Evolutionary conservation across 2,329 filamentous ascomycete genomes (phyloP).

Genomic region (Botryotinia convoluta): DNA sequence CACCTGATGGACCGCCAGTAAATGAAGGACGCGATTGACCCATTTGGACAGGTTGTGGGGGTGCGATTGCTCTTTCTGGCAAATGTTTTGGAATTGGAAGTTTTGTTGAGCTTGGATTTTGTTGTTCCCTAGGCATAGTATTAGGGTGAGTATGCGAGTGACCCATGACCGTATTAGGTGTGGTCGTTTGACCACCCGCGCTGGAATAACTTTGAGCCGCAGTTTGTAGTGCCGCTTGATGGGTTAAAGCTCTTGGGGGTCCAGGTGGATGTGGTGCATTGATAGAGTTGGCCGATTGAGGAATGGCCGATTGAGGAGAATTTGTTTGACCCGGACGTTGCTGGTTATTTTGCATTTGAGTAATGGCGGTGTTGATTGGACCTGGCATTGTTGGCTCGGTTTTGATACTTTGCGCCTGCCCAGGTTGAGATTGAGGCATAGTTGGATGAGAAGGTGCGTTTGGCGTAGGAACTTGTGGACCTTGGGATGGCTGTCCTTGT

Average conservation of each 20-base stretch:
- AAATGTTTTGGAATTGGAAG: slow-evolving; percentile 63
- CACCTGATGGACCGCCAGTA: slow-evolving; percentile 70
- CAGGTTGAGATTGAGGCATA: slow-evolving; percentile 25
- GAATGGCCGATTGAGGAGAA: slow-evolving; percentile 37
- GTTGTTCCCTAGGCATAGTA: slow-evolving; percentile 31
- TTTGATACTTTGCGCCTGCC: slow-evolving; percentile 32
- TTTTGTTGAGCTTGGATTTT: slow-evolving; percentile 35
- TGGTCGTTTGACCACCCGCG: slow-evolving; percentile 26
- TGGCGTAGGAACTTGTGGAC: slow-evolving; percentile 26
- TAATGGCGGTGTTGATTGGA: slow-evolving; percentile 36
- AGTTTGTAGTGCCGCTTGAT: slow-evolving; percentile 36
- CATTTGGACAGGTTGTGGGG: slow-evolving; percentile 74
- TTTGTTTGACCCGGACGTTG: slow-evolving; percentile 32
- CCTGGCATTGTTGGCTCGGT: slow-evolving; percentile 30
- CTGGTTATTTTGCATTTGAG: slow-evolving; percentile 30
- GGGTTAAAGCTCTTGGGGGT: slow-evolving; percentile 34
- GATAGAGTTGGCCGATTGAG: slow-evolving; percentile 34
- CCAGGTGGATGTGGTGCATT: slow-evolving; percentile 26
- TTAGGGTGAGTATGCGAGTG: slow-evolving; percentile 34
- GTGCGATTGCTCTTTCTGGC: slow-evolving; percentile 61
- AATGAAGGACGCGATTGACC: slow-evolving; percentile 75
- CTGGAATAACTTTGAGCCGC: slow-evolving; percentile 39
- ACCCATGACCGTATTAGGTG: slow-evolving; percentile 35
- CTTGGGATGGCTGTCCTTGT: slow-evolving; percentile 26
- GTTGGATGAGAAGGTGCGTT: slow-evolving; percentile 26